These are phyloP conservation scores for Oxytropis ochrocephala DNA, from an alignment of 306 rosid genomes.

Conservation along the genomic window DNA sequence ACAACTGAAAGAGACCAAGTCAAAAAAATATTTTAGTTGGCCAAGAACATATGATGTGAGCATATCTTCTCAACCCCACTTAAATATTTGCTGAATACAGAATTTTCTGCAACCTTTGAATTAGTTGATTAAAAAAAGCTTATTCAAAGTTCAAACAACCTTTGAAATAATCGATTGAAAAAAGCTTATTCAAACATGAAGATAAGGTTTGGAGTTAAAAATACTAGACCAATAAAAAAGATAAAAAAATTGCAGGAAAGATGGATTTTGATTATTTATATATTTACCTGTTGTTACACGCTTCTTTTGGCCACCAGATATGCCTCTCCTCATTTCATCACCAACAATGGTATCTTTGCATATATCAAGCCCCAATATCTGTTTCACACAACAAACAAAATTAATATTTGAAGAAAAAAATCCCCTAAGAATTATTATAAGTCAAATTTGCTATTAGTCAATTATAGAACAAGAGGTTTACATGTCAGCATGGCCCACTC, in stretches of 20 bases:
- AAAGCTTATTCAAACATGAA: not conserved
- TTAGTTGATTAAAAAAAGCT: not conserved
- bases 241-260: not conserved
- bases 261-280: not conserved
- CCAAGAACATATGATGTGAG: not conserved
- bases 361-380: constrained; percentile 49
- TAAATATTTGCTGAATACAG: not conserved
- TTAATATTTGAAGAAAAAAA: not conserved
- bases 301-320: constrained; percentile 51
- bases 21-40: not conserved
- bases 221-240: not conserved
- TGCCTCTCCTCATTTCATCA: constrained; percentile 45
- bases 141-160: not conserved
- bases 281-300: constrained; percentile 36
- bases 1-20: not conserved
- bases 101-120: not conserved
- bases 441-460: not conserved
- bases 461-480: not conserved
- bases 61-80: not conserved
- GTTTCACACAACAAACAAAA: constrained; percentile 3
- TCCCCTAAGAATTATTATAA: not conserved
- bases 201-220: not conserved
- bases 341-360: constrained; percentile 55
- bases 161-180: not conserved
- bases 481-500: not conserved